A percentile compares a stretch with the other conserved stretches of the same genome.
Conservation (phyloP, 2,329 filamentous ascomycete genomes). For the Didymosphaeria variabile region DNA sequence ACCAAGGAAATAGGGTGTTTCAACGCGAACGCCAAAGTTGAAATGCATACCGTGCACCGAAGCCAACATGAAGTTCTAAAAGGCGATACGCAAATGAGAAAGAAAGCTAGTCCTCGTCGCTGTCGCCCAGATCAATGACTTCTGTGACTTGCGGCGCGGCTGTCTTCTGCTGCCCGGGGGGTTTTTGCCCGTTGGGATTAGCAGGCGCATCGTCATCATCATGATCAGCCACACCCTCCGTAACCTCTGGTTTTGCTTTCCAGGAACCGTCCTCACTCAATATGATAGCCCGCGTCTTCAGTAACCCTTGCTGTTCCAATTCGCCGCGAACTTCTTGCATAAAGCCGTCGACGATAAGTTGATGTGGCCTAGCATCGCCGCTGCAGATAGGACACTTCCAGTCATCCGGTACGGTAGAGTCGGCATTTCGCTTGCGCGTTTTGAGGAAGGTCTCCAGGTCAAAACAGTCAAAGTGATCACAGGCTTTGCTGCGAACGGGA, state of each 20-base stretch:
- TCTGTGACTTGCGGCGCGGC: neutral
- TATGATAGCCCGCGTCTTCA: conserved; percentile 68
- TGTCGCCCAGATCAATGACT: conserved; percentile 19
- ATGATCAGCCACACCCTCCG: conserved; percentile 24
- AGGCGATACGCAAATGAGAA: neutral
- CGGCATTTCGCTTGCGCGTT: conserved; percentile 36
- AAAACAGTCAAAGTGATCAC: conserved; percentile 86
- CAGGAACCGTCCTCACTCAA: conserved; percentile 73
- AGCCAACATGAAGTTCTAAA: neutral
- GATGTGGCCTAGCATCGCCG: conserved; percentile 76
- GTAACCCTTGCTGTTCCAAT: conserved; percentile 60
- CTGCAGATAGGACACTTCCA: conserved; percentile 91
- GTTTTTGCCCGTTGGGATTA: neutral
- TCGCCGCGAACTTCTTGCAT: conserved; percentile 68
- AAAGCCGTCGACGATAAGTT: conserved; percentile 78
- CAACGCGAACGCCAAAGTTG: neutral
- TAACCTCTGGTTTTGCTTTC: conserved; percentile 58
- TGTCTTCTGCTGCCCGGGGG: neutral
- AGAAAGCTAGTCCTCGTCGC: neutral
- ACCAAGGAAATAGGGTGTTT: neutral
- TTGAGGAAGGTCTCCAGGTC: conserved; percentile 83
- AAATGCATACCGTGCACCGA: neutral
- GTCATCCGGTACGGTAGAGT: conserved; percentile 64
- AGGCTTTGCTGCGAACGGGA: conserved; percentile 75
- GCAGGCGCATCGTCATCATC: conserved; percentile 15